phyloP scores from a whole-genome alignment of 2,329 filamentous ascomycete species.

The Botrytis medusae region DNA sequence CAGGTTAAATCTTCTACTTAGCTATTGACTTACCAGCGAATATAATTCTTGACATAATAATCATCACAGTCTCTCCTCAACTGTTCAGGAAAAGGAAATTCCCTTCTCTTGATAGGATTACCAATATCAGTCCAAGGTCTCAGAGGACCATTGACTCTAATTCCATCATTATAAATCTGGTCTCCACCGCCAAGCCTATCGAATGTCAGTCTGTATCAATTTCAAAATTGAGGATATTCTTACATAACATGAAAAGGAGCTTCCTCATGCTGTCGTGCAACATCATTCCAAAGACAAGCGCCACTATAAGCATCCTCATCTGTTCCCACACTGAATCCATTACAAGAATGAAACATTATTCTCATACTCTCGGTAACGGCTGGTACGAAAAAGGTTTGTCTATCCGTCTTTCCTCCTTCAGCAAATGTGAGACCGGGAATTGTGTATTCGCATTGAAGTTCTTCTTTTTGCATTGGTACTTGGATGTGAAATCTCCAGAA shows the following conservation, averaged over 20 bases:
- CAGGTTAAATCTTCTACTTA: constrained; percentile 43
- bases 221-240: constrained; percentile 49
- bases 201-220: constrained; percentile 26
- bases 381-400: constrained; percentile 81
- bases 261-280: constrained; percentile 75
- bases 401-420: constrained; percentile 54
- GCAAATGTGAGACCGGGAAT: constrained; percentile 66
- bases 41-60: constrained; percentile 89
- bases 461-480: constrained; percentile 68
- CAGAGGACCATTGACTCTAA: constrained; percentile 80
- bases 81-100: constrained; percentile 72
- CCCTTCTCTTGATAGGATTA: constrained; percentile 78
- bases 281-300: constrained; percentile 93
- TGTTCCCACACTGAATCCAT: constrained; percentile 88
- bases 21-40: constrained; percentile 58
- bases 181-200: constrained; percentile 84
- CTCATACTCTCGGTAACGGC: constrained; percentile 86
- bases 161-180: constrained; percentile 94
- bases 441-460: constrained; percentile 77
- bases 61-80: constrained; percentile 82
- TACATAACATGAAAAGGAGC: constrained; percentile 88
- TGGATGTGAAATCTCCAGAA: constrained; percentile 91
- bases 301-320: constrained; percentile 85
- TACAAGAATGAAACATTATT: constrained; percentile 98
- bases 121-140: constrained; percentile 79